Percentiles rank a stretch among this genome's conserved stretches.
These are phyloP conservation scores for Puccinia coronata DNA, from an alignment of 1,284 basidiomycete species.

Conservation along the genomic window DNA sequence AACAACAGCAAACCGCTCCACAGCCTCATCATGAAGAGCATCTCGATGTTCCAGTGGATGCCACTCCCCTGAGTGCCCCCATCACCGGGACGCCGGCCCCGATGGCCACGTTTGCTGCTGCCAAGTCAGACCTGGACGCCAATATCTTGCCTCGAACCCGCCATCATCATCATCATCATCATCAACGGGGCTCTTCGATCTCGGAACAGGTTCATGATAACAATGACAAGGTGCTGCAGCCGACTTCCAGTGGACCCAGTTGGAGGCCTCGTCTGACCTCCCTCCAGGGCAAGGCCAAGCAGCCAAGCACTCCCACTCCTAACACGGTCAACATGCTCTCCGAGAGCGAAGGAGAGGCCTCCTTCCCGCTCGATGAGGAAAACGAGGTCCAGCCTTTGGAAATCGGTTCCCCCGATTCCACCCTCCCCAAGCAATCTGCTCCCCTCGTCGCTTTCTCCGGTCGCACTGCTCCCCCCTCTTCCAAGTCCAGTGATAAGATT, in stretches of 20 bases:
- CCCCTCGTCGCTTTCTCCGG: slow-evolving; percentile 38
- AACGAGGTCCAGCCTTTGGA: slow-evolving; percentile 7
- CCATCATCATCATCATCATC: too few relatives aligned
- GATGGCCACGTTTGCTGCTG: not conserved
- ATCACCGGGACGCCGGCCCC: not conserved
- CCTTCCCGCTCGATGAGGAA: slow-evolving; percentile 9
- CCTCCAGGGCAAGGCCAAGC: slow-evolving; percentile 13
- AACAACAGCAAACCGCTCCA: slow-evolving; percentile 15
- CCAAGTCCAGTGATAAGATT: slow-evolving; percentile 33
- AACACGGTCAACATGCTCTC: slow-evolving; percentile 7
- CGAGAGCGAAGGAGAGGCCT: slow-evolving; percentile 40
- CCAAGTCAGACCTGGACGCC: slow-evolving; percentile 25
- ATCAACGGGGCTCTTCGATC: slow-evolving; percentile 25
- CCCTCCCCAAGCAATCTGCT: not conserved
- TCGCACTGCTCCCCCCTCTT: slow-evolving; percentile 31
- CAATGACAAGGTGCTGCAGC: slow-evolving; percentile 8
- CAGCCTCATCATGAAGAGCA: not conserved
- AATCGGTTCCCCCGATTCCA: slow-evolving; percentile 12
- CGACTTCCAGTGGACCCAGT: slow-evolving; percentile 31
- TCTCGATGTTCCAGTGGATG: not conserved
- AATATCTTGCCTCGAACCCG: slow-evolving; percentile 3
- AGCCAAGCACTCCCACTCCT: not conserved
- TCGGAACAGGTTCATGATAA: not conserved
- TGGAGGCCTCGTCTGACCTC: slow-evolving; percentile 45
- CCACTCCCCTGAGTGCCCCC: slow-evolving; percentile 41